phyloP scores from a whole-genome alignment of 106 monocot genomes.

The Acanthochlamys bracteata region DNA sequence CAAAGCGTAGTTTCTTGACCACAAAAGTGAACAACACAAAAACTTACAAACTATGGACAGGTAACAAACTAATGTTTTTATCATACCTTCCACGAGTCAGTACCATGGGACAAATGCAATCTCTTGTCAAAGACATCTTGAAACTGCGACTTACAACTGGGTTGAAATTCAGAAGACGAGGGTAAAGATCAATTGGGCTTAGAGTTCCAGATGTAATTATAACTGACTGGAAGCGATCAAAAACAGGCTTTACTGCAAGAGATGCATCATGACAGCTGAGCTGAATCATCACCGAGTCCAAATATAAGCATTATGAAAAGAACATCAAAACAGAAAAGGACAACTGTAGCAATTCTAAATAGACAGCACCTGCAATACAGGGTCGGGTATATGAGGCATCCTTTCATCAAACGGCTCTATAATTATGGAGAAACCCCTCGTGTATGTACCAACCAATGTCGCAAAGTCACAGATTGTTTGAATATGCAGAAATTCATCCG shows the following conservation, averaged over 20 bases:
- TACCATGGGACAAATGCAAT: constrained; percentile 99
- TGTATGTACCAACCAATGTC: constrained; percentile 88
- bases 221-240: constrained; percentile 94
- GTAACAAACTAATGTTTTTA: too few relatives aligned
- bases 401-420: constrained; percentile 97
- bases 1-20: too few relatives aligned
- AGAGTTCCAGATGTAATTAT: constrained; percentile 96
- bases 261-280: constrained; percentile 97
- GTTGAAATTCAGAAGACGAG: constrained; percentile 88
- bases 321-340: constrained; percentile 1
- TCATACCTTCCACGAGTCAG: constrained; percentile 95
- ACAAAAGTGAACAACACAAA: too few relatives aligned
- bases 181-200: constrained; percentile 97
- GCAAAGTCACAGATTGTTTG: constrained; percentile 98
- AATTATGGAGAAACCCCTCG: constrained; percentile 89
- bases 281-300: constrained; percentile 30
- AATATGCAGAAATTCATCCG: constrained; percentile 90
- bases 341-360: too few relatives aligned
- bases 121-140: constrained; percentile 94
- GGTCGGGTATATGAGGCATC: constrained; percentile 95
- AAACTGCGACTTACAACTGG: constrained; percentile 96
- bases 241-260: constrained; percentile 94
- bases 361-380: constrained; percentile 87
- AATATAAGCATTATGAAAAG: too few relatives aligned
- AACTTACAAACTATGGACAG: too few relatives aligned